phyloP scores from a whole-genome alignment of 495 filamentous ascomycete genomes.

The Tirmania nivea region DNA sequence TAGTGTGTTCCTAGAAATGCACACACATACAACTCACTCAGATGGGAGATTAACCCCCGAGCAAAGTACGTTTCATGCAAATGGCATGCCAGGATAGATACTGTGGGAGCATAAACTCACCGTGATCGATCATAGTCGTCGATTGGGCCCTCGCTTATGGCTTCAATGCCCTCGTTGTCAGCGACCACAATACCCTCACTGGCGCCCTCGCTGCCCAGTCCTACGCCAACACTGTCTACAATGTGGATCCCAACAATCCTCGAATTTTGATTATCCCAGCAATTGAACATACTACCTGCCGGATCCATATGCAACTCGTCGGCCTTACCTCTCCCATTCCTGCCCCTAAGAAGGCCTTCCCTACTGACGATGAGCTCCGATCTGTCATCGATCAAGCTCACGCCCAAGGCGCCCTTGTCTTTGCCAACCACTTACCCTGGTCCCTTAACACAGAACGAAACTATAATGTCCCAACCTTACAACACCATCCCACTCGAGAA shows the following conservation, averaged over 20 bases:
- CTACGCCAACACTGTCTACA: background rate
- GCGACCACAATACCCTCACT: background rate
- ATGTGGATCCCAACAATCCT: background rate
- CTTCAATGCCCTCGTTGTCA: background rate
- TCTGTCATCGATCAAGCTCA: background rate
- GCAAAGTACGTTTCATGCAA: background rate
- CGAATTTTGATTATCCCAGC: background rate
- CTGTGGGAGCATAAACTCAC: too few species aligned
- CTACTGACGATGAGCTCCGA: background rate
- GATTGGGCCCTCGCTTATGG: background rate
- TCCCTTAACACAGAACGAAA: background rate
- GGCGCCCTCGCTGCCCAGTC: background rate
- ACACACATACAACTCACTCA: background rate
- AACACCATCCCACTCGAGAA: background rate
- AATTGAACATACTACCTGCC: background rate
- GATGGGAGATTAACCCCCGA: background rate
- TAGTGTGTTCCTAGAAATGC: background rate
- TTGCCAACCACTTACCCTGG: background rate
- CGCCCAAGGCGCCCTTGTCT: background rate
- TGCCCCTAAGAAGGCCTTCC: background rate
- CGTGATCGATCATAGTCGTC: background rate
- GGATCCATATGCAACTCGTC: background rate
- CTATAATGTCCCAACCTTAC: background rate
- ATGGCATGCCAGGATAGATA: too few species aligned
- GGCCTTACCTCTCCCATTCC: background rate